Evolutionary conservation across 768 basidiomycete species (phyloP), one percentile per base, ranked within the genome.

Genomic region (Lentinus brumalis): DNA sequence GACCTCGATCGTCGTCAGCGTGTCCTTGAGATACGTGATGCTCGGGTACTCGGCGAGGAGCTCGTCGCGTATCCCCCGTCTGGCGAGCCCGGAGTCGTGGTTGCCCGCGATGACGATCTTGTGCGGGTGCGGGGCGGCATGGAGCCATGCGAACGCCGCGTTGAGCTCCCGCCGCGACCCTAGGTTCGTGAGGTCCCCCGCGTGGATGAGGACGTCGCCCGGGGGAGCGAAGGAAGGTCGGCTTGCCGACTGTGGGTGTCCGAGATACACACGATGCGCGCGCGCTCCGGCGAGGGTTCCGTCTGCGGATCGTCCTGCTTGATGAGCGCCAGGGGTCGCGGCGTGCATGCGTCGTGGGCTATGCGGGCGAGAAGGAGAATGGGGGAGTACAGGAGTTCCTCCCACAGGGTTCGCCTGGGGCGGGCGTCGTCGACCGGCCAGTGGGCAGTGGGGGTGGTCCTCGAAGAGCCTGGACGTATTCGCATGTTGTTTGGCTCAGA

Each of bases 51-150:
- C 14, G 11, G 45, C 47, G 40, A 64, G 58, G 2, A 72, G 38
- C 21, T 16, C 18, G n/a, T 29, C 39, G 39, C 50, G 40, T 15
- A 5, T n/a, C 9, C 59, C 38, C 42, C 70, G 70, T 2, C 53
- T 11, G 40, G 65, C 60, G n/a, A 75, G 61, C 29, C 68, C 61
- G 32, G 87, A 71, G 64, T 90, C 89, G 64, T 89, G 88, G 63
- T 89, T 89, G 21, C 89, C 88, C 39, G 83, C 86, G 50, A 89
- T 84, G 52, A 90, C 35, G 87, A 89, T 84, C 71, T 89, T 88
- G n/a, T 78, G 63, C 10, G 76, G 77, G 64, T 90, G 88, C 1
- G 85, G 80, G 46, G 89, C 72, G 9, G 72, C 68, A 60, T 70
- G 79, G 44, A 89, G 68, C 88, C 88, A 89, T 9, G 82, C 77